These are phyloP conservation scores for Macadamia tetraphylla DNA, from an alignment of 164 flowering plant species.

Conservation along the genomic window DNA sequence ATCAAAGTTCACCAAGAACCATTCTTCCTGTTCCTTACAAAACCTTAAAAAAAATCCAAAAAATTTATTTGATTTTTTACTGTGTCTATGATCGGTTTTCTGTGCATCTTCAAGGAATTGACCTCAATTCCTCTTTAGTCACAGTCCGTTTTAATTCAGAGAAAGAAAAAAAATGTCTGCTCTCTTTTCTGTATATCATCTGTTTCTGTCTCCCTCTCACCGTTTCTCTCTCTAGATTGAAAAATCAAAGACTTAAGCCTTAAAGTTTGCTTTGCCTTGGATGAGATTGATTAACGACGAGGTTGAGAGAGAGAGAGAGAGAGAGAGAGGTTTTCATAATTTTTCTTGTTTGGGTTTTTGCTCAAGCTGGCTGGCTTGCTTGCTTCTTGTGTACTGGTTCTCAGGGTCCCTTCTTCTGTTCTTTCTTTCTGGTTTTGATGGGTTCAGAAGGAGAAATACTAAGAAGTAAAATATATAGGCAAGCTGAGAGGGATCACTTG, in stretches of 20 bases:
- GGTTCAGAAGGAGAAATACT: constrained; percentile 34
- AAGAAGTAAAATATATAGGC: constrained; percentile 27
- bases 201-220: constrained; percentile 6
- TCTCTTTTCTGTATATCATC: background rate
- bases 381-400: constrained; percentile 13
- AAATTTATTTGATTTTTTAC: too few species aligned
- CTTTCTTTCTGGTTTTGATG: constrained; percentile 27
- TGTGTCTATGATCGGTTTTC: too few species aligned
- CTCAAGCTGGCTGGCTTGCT: constrained; percentile 5
- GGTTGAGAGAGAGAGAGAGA: constrained; percentile 9
- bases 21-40: too few species aligned
- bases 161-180: background rate
- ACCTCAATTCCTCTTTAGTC: too few species aligned
- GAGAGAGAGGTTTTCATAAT: constrained; percentile 9
- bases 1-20: too few species aligned
- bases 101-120: too few species aligned
- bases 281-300: constrained; percentile 15
- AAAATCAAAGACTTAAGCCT: constrained; percentile 19
- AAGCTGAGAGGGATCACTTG: constrained; percentile 11
- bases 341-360: background rate
- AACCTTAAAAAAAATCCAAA: too few species aligned
- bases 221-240: constrained; percentile 24
- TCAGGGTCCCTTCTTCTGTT: constrained; percentile 1
- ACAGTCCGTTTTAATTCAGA: too few species aligned
- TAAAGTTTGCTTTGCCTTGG: constrained; percentile 2